Percentiles rank a stretch among this genome's conserved stretches.
Conservation (phyloP, 2,329 filamentous ascomycete genomes). For the Cryphonectria radicalis region DNA sequence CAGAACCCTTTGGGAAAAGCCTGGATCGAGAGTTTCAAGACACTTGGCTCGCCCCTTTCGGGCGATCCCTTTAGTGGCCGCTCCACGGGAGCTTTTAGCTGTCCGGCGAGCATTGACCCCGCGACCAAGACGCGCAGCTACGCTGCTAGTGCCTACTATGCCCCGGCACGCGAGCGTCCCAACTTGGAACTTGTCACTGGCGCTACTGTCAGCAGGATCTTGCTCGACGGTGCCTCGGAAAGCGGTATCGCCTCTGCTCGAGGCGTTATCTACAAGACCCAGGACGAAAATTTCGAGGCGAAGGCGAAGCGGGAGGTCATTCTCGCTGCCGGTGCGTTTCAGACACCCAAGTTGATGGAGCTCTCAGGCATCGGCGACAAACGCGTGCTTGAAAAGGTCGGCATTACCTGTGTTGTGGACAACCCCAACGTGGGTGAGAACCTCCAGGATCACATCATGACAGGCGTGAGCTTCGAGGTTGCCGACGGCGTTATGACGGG, state of each 20-base stretch:
- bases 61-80: background rate
- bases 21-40: conserved; percentile 14
- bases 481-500: conserved; percentile 43
- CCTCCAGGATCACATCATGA: conserved; percentile 48
- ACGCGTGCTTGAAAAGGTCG: conserved; percentile 43
- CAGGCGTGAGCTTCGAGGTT: conserved; percentile 43
- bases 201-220: background rate
- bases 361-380: conserved; percentile 43
- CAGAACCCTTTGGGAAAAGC: conserved; percentile 15
- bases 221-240: background rate
- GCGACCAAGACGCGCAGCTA: conserved; percentile 13
- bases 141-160: conserved; percentile 8
- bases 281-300: background rate
- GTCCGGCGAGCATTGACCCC: conserved; percentile 14
- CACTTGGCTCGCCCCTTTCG: background rate
- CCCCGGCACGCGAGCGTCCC: conserved; percentile 1
- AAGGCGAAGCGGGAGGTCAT: conserved; percentile 40
- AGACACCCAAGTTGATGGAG: conserved; percentile 39
- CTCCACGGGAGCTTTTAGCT: conserved; percentile 4
- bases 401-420: conserved; percentile 42
- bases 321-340: conserved; percentile 43
- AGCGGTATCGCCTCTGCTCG: background rate
- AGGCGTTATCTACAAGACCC: background rate
- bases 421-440: conserved; percentile 48
- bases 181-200: conserved; percentile 10